Evolutionary conservation across 1,284 basidiomycete species (phyloP), one percentile per base, ranked within the genome.

Genomic region (Cutaneotrichosporon sp.): DNA sequence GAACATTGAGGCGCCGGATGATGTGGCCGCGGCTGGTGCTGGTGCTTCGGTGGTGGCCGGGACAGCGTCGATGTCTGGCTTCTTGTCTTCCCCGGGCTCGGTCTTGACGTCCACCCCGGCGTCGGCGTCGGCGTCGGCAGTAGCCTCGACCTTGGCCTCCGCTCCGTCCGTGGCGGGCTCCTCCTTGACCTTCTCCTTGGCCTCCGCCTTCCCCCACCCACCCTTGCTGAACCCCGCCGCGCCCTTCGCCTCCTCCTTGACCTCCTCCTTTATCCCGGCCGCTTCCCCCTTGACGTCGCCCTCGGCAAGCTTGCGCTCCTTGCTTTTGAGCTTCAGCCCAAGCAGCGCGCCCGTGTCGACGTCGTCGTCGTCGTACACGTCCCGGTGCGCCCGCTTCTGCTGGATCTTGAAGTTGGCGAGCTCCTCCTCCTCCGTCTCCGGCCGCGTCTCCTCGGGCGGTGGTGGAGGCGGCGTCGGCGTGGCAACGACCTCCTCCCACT

Each of bases 401-500:
- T 65, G 52, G 31, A 70, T 64, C 54, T 71, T 69, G 60, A 77
- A 74, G 53, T 67, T 71, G 29, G 67, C 73, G 8, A 66, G 68
- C 22, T 71, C 71, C 8, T 72, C 70, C n/a, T 62, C 68, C 24
- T 62, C 63, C 31, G 47, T 61, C 59, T 46, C 20, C 1, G 34
- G 38, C 18, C 7, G 4, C 18, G 18, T 42, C 38, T 42, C 38
- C 18, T 42, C 38, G 22, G 29, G 36, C 24, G 31, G 27, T 38
- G 54, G 52, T 33, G 43, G 60, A 8, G 50, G 50, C 14, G n/a
- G n/a, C n/a, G 53, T 52, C 2, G 55, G 55, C 22, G 45, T 46
- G 7, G 24, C 60, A n/a, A 58, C 59, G 10, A 97, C 87, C 25
- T 87, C 80, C 76, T 93, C 82, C 95, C 95, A 99, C 67, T 87